Evolutionary conservation across 176 grass and related monocot genomes (phyloP).

Genomic region (Triticum aestivum): DNA sequence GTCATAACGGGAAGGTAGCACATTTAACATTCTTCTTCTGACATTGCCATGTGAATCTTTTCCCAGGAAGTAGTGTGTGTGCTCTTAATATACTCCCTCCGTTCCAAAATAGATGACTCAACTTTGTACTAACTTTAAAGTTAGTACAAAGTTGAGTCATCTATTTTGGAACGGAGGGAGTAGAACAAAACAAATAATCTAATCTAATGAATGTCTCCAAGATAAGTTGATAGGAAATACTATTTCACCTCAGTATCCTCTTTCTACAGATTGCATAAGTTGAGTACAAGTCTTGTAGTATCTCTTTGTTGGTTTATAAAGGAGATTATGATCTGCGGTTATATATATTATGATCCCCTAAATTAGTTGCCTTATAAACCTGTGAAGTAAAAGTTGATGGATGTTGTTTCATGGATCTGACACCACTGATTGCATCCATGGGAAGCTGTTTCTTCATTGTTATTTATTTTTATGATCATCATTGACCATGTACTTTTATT

Average conservation of each 20-base stretch:
- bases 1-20: slow-evolving; percentile 96
- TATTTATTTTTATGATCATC: slow-evolving; percentile 10
- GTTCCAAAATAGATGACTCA: no score
- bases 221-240: not conserved
- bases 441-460: slow-evolving; percentile 11
- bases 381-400: not conserved
- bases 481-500: slow-evolving; percentile 14
- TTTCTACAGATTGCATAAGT: not conserved
- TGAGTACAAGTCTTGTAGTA: not conserved
- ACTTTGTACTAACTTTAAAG: no score
- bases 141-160: no score
- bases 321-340: not conserved
- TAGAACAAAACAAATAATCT: not conserved
- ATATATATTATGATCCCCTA: not conserved
- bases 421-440: not conserved
- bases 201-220: not conserved
- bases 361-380: not conserved
- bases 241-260: not conserved
- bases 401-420: not conserved
- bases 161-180: no score
- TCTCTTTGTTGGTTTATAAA: not conserved
- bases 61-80: not conserved
- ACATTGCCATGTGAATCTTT: not conserved
- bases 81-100: not conserved
- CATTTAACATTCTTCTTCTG: not conserved